Conservation (phyloP, 768 basidiomycete genomes). For the Lactarius quietus region DNA sequence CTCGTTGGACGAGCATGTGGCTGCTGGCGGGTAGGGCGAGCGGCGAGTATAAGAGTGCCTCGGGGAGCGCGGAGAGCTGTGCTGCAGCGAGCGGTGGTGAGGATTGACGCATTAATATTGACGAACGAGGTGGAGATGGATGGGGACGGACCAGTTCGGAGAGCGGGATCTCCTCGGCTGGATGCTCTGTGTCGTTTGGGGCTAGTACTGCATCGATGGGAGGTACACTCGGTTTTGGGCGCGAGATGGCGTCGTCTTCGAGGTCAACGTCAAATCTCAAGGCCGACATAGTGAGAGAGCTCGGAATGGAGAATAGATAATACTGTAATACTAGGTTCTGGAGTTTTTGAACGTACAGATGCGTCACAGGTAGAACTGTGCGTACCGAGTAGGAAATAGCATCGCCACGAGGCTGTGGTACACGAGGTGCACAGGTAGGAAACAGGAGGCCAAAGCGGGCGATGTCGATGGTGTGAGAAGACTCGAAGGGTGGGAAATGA, state of each 20-base stretch:
- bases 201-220: neutral
- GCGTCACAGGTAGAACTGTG: too few species aligned
- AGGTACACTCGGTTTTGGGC: neutral
- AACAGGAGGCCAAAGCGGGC: too few species aligned
- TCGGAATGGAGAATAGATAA: too few species aligned
- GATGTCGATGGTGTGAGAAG: too few species aligned
- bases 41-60: constrained; percentile 77
- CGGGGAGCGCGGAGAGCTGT: constrained; percentile 68
- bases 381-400: too few species aligned
- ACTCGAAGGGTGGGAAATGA: too few species aligned
- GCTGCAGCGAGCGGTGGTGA: constrained; percentile 25
- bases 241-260: constrained; percentile 37
- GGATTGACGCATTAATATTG: neutral
- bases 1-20: constrained; percentile 61
- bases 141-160: constrained; percentile 33
- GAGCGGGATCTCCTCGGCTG: constrained; percentile 34
- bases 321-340: too few species aligned
- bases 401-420: too few species aligned
- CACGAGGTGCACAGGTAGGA: too few species aligned
- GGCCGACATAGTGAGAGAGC: constrained; percentile 10
- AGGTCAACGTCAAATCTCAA: constrained; percentile 73
- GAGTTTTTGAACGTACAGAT: too few species aligned
- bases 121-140: neutral
- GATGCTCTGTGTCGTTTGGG: neutral
- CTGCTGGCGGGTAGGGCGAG: constrained; percentile 42